Conservation (phyloP, 805 yeast species). For the Lachancea waltii region DNA sequence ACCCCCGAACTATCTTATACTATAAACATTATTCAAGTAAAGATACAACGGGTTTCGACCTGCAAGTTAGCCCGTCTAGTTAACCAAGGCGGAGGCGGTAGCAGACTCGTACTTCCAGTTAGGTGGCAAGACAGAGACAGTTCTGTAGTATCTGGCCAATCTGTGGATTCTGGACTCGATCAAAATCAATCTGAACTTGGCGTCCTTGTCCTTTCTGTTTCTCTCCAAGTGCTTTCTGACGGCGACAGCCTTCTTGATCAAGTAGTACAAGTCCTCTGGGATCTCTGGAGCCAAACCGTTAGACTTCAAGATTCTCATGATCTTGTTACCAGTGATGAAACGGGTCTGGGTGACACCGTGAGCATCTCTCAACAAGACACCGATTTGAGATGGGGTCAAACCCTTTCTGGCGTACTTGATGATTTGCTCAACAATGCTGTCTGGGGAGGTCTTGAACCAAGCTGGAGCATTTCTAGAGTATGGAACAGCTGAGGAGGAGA, state of each 20-base stretch:
- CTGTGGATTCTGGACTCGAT: conserved; percentile 99
- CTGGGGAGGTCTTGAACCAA: conserved; percentile 98
- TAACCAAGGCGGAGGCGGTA: conserved; percentile 99
- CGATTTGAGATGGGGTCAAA: conserved; percentile 98
- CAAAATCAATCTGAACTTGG: conserved; percentile 99
- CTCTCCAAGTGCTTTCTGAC: conserved; percentile 99
- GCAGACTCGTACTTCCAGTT: conserved; percentile 99
- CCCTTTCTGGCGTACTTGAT: conserved; percentile 99
- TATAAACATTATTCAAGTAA: neutral
- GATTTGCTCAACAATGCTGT: conserved; percentile 95
- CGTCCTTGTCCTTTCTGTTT: conserved; percentile 99
- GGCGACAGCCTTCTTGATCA: conserved; percentile 98
- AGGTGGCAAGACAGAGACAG: conserved; percentile 98
- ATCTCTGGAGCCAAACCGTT: conserved; percentile 99
- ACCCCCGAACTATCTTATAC: no score
- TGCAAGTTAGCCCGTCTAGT: conserved; percentile 44
- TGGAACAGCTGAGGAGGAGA: conserved; percentile 97
- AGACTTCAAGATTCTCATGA: conserved; percentile 97
- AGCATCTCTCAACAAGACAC: conserved; percentile 99
- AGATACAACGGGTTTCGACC: conserved; percentile 4
- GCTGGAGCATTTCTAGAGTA: conserved; percentile 98
- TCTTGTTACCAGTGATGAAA: conserved; percentile 98
- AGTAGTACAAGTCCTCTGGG: conserved; percentile 99
- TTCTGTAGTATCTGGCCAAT: conserved; percentile 99
- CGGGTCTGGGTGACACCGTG: conserved; percentile 99